Percentiles rank a stretch among this genome's conserved stretches.
Conservation (phyloP, 495 filamentous ascomycete genomes). For the Penicillium steckii region DNA sequence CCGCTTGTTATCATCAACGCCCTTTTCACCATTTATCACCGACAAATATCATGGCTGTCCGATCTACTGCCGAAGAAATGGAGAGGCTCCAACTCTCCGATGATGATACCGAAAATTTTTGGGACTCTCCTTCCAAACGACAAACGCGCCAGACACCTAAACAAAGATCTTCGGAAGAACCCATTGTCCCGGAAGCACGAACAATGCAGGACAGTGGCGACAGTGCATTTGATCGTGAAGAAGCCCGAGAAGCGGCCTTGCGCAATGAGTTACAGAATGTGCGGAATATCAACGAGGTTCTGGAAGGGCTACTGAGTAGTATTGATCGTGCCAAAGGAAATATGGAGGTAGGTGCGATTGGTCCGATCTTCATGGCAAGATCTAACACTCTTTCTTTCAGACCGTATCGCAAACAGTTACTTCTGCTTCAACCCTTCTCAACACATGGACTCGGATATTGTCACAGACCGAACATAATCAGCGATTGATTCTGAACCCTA, state of each 20-base stretch:
- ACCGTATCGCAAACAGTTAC: constrained; percentile 82
- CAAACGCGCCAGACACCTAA: constrained; percentile 22
- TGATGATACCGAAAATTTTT: constrained; percentile 66
- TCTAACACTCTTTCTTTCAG: constrained; percentile 37
- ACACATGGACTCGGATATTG: constrained; percentile 93
- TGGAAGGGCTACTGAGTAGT: constrained; percentile 78
- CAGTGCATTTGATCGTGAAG: constrained; percentile 62
- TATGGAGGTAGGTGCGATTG: constrained; percentile 74
- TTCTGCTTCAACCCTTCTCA: constrained; percentile 89
- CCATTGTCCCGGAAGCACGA: constrained; percentile 35
- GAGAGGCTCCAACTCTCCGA: constrained; percentile 57
- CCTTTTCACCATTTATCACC: no score
- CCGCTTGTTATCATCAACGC: no score
- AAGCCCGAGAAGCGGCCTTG: constrained; percentile 70
- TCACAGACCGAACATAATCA: constrained; percentile 98
- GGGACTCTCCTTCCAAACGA: constrained; percentile 65
- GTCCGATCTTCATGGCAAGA: background rate
- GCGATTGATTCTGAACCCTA: constrained; percentile 79
- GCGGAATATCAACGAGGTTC: constrained; percentile 78
- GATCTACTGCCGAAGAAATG: constrained; percentile 44
- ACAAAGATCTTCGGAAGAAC: constrained; percentile 26
- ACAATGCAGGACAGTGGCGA: constrained; percentile 44
- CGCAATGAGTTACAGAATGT: constrained; percentile 78
- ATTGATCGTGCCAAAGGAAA: constrained; percentile 81
- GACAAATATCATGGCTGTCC: constrained; percentile 29